Evolutionary conservation across 2,329 filamentous ascomycete species (phyloP).

Genomic region (Apiospora rasikravindrae): DNA sequence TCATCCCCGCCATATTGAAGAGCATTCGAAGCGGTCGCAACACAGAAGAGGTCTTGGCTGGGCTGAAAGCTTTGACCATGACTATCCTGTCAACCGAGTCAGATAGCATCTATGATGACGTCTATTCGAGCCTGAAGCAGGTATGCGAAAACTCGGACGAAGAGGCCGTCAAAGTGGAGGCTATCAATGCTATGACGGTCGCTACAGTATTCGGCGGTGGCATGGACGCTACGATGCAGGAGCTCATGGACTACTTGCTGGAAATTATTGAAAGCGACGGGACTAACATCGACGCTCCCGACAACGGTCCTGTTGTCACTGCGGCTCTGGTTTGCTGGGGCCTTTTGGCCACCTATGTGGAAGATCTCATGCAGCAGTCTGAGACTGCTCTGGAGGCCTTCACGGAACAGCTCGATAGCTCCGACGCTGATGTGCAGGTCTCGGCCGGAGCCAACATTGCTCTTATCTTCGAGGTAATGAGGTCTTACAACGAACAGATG

Average conservation of each 20-base stretch:
- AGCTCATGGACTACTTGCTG: constrained; percentile 76
- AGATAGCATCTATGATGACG: constrained; percentile 68
- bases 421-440: constrained; percentile 74
- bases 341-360: constrained; percentile 77
- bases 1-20: constrained; percentile 69
- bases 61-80: constrained; percentile 73
- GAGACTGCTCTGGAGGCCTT: constrained; percentile 79
- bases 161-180: constrained; percentile 67
- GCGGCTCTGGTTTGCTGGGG: constrained; percentile 81
- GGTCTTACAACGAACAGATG: constrained; percentile 54
- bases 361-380: constrained; percentile 74
- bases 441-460: constrained; percentile 82
- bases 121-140: constrained; percentile 62
- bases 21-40: constrained; percentile 73
- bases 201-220: constrained; percentile 79
- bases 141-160: constrained; percentile 71
- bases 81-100: constrained; percentile 71
- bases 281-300: constrained; percentile 70
- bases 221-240: constrained; percentile 68
- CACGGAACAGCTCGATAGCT: constrained; percentile 82
- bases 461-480: constrained; percentile 76
- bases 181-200: constrained; percentile 76
- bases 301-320: constrained; percentile 72
- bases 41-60: constrained; percentile 71
- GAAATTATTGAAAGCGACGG: constrained; percentile 84